Base-by-base conservation (phyloP, 1,284 basidiomycete species). In the Irpex lacteus region DNA sequence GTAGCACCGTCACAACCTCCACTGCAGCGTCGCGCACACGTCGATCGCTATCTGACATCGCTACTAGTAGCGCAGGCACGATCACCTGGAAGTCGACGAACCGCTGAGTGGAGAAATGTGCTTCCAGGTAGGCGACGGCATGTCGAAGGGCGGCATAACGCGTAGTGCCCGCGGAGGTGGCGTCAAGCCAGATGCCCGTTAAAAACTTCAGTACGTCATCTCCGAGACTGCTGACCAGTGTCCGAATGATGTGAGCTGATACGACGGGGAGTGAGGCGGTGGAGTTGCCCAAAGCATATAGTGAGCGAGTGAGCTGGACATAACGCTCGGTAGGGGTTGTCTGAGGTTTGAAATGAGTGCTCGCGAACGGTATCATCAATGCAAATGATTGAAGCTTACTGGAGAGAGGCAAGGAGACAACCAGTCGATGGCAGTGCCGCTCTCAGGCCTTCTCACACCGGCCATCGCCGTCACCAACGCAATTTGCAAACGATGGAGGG, bases 81-180 rank as follows among this genome's bases (percentile, higher is more conserved):
- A 96, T 80, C 0, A 89, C 90, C 77, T 98, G 97, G 80, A 96
- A 97, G 75, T 98, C 88, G 0, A 89, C 72, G 32, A 82, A 83
- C n/a, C 86, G 86, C 40, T 77, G 72, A 15, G 85, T 72, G 56
- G 81, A 81, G 0, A 81, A 81, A 67, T 90, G 84, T 0, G 94
- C 92, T 69, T 95, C 88, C 32, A 92, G 78, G 67, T 98, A 91
- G 0, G 96, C 92, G 2, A 85, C 81, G 9, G 87, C 83, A 67
- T 95, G 91, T 1, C 81, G 76, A 9, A 92, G 74, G 0, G 88
- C 84, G 5, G 82, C 78, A 60, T 75, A 68, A 50, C 74, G 73
- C 18, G 71, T 67, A 38, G 65, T 67, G 13, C 66, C 49, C 34
- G 59, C 59, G 47, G 63, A 54, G 15, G 44, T 44, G 3, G 53